phyloP scores from a whole-genome alignment of 768 basidiomycete genomes.

The Gautieria morchelliformis region DNA sequence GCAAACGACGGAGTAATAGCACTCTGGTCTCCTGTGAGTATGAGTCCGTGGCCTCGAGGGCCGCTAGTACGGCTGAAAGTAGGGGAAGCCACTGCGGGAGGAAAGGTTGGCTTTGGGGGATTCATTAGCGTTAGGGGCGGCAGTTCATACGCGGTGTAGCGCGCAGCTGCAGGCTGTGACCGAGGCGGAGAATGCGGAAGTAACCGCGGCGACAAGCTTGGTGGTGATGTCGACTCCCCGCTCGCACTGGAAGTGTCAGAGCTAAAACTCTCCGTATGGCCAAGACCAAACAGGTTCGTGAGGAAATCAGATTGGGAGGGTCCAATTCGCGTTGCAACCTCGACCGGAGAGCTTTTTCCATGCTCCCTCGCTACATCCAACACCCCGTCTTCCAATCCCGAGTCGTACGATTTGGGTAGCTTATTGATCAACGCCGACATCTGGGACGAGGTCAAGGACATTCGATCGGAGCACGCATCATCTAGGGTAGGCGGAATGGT shows the following conservation, averaged over 20 bases:
- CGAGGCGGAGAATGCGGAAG: background rate
- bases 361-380: background rate
- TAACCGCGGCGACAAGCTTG: background rate
- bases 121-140: background rate
- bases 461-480: background rate
- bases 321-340: background rate
- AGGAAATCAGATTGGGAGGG: slow-evolving; percentile 1
- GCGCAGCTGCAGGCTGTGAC: background rate
- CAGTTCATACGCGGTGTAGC: background rate
- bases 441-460: background rate
- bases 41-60: background rate
- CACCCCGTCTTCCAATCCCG: background rate
- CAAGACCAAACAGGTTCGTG: background rate
- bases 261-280: background rate
- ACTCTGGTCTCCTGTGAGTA: background rate
- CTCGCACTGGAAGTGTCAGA: background rate
- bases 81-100: background rate
- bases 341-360: background rate
- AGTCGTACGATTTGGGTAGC: background rate
- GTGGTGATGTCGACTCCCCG: background rate
- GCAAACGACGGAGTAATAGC: background rate
- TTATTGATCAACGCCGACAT: background rate
- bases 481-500: background rate
- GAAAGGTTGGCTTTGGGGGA: background rate
- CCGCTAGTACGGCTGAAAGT: background rate